Evolutionary conservation across 2,329 filamentous ascomycete species (phyloP), one percentile per base, ranked within the genome.

Genomic region (Bipolaris sorokiniana): DNA sequence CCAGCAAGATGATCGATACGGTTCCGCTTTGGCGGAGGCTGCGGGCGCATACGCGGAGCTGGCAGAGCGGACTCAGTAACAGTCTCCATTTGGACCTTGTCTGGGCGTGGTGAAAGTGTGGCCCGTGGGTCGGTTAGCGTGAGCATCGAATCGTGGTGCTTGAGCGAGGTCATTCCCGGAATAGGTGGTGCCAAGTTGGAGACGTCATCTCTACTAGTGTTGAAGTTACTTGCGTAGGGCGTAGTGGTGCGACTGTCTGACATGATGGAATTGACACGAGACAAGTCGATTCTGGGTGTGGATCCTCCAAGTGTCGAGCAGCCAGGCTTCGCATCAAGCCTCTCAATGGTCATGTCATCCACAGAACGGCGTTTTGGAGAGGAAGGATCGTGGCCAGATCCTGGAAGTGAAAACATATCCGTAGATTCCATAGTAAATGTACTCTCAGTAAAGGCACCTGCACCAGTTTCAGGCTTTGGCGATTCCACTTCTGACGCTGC

Each of bases 1-100:
- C 80, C 80, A 11, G 80, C 79, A 16, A 82, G 70, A 63, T 82
- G 78, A 59, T 82, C 80, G 38, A 82, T 75, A 33, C 80, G 75
- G 20, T 69, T 38, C 4, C 68, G 64, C 11, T 63, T 61, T 15
- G 62, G 58, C 3, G 66, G 62, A n/a, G 69, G 70, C 13, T 71
- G 69, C 5, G 64, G 38, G 45, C 56, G 55, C 65, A 72, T 71
- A 31, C 70, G 67, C 2, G 71, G 71, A 26, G 66, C 68, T 44
- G 71, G 71, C 5, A 73, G 41, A 34, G 67, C 66, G 5, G 71
- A 67, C 42, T 70, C 68, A 2, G 67, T 71, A 7, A 73, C 71
- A 5, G 65, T 72, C 44, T 66, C 65, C 69, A 72, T 72, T 2
- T 51, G 48, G 20, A 72, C 70, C 47, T 72, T 73, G 34, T 69